phyloP scores from a whole-genome alignment of 2,329 filamentous ascomycete genomes.

The Pseudofabraea citricarpa region DNA sequence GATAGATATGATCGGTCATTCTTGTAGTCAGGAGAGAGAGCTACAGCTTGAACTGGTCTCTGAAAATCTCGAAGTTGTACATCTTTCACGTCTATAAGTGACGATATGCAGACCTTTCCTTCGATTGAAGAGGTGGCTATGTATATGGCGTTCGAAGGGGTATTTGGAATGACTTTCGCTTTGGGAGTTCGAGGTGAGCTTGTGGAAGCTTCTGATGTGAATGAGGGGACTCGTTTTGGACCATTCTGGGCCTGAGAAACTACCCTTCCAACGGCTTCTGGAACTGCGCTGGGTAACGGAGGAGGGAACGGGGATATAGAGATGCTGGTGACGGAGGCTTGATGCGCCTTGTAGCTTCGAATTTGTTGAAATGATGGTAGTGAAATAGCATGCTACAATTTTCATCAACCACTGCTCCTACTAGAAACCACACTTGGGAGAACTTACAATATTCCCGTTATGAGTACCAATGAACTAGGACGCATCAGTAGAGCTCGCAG shows the following conservation, averaged over 20 bases:
- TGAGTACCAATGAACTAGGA: slow-evolving; percentile 83
- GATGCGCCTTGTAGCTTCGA: slow-evolving; percentile 86
- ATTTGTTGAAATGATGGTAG: slow-evolving; percentile 77
- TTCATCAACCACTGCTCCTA: slow-evolving; percentile 11
- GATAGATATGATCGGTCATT: slow-evolving; percentile 85
- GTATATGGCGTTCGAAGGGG: slow-evolving; percentile 84
- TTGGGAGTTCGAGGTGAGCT: slow-evolving; percentile 49
- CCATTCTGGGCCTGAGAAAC: slow-evolving; percentile 22
- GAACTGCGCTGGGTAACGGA: slow-evolving; percentile 38
- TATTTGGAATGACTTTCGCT: slow-evolving; percentile 57
- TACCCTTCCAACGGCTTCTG: slow-evolving; percentile 31
- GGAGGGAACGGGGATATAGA: slow-evolving; percentile 85
- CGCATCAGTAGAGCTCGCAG: slow-evolving; percentile 25
- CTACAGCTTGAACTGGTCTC: slow-evolving; percentile 84
- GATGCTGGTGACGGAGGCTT: slow-evolving; percentile 82
- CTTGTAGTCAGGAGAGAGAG: slow-evolving; percentile 92
- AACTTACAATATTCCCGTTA: slow-evolving; percentile 87
- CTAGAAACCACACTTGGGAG: too few relatives aligned
- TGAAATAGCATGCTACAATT: slow-evolving; percentile 73
- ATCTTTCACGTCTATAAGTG: slow-evolving; percentile 81
- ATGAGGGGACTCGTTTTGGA: slow-evolving; percentile 32
- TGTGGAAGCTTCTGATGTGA: slow-evolving; percentile 41
- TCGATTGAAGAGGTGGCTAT: slow-evolving; percentile 93
- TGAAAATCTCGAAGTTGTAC: slow-evolving; percentile 91
- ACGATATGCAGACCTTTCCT: slow-evolving; percentile 90